These are phyloP conservation scores for Sclerotinia nivalis DNA, from an alignment of 2,329 filamentous ascomycete species.

Conservation along the genomic window DNA sequence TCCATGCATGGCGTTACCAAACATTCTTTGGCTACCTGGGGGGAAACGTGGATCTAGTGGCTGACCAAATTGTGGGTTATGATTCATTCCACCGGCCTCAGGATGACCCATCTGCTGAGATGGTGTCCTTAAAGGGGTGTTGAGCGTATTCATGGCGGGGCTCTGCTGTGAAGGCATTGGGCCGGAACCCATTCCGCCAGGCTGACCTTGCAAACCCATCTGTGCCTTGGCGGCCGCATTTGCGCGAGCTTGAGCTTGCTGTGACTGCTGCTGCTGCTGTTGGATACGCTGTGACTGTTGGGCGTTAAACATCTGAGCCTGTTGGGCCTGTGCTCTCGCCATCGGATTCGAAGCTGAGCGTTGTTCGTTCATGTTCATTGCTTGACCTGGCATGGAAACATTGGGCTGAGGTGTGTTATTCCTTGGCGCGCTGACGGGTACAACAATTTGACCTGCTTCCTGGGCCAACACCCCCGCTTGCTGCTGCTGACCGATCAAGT, in stretches of 20 bases:
- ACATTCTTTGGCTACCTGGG: conserved; percentile 50
- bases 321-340: conserved; percentile 38
- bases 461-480: conserved; percentile 39
- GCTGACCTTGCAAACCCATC: conserved; percentile 54
- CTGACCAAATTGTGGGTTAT: conserved; percentile 52
- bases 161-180: conserved; percentile 57
- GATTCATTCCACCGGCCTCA: conserved; percentile 45
- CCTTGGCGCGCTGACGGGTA: conserved; percentile 37
- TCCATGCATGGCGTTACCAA: conserved; percentile 41
- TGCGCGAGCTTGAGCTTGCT: conserved; percentile 35
- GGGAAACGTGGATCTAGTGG: conserved; percentile 56
- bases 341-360: conserved; percentile 35
- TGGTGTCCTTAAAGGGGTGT: conserved; percentile 50
- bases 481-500: conserved; percentile 39
- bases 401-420: conserved; percentile 41
- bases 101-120: conserved; percentile 38
- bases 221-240: conserved; percentile 45
- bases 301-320: conserved; percentile 37
- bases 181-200: conserved; percentile 51
- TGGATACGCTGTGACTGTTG: conserved; percentile 39
- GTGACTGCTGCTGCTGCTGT: conserved; percentile 34
- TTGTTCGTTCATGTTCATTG: conserved; percentile 37
- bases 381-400: conserved; percentile 36
- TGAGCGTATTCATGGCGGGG: conserved; percentile 58
- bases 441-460: conserved; percentile 40